Conservation (phyloP, 1,284 basidiomycete genomes). For the Fomes fomentarius region DNA sequence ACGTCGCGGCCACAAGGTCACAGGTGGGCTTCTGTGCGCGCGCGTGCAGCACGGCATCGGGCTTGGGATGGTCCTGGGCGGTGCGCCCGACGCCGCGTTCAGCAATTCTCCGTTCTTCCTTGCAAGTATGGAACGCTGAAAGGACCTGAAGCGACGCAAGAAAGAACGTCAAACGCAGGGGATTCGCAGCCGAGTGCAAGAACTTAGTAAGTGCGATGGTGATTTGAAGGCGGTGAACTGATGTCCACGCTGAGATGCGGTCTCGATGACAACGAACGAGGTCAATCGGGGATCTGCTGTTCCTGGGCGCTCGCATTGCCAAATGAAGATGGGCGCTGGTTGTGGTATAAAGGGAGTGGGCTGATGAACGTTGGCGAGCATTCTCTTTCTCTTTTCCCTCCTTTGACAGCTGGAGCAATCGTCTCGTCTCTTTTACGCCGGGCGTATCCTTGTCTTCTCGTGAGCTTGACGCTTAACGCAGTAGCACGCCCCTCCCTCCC, state of each 20-base stretch:
- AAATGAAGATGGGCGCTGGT: neutral
- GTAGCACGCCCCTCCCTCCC: constrained; percentile 1
- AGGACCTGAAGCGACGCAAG: too few relatives aligned
- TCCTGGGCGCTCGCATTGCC: neutral
- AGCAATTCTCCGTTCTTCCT: too few relatives aligned
- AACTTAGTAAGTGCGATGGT: too few relatives aligned
- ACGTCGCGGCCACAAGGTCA: neutral
- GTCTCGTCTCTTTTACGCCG: constrained; percentile 7
- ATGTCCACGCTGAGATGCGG: neutral
- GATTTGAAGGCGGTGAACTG: too few relatives aligned
- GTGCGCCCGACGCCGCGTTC: neutral
- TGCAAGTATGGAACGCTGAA: too few relatives aligned
- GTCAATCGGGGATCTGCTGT: neutral
- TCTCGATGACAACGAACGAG: neutral
- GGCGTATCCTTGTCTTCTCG: constrained; percentile 5
- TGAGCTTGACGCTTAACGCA: constrained; percentile 6
- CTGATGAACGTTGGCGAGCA: neutral
- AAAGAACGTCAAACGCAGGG: too few relatives aligned
- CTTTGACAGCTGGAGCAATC: constrained; percentile 3
- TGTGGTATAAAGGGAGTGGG: neutral
- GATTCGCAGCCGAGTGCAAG: too few relatives aligned
- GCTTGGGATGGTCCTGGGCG: neutral
- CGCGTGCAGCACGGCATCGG: neutral
- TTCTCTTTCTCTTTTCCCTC: neutral
- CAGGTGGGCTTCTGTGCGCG: neutral